These are phyloP conservation scores for Tylopilus sp. DNA, from an alignment of 1,284 basidiomycete species.

Conservation along the genomic window DNA sequence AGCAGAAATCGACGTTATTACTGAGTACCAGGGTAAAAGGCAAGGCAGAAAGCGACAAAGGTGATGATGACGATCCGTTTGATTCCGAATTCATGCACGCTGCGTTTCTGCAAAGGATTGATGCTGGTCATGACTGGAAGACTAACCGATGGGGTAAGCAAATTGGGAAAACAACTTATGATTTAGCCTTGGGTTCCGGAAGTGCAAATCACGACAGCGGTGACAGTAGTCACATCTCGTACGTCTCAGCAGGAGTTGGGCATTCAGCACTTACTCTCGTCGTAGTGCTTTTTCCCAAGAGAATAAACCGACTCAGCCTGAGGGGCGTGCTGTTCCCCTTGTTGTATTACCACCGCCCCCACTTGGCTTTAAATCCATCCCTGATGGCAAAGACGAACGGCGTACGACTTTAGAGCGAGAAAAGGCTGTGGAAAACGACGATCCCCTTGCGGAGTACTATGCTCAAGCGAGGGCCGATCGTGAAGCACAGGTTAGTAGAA, in stretches of 20 bases:
- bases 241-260: slow-evolving; percentile 16
- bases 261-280: slow-evolving; percentile 3
- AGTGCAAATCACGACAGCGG: slow-evolving; percentile 17
- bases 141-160: slow-evolving; percentile 3
- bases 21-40: not conserved
- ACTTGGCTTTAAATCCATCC: slow-evolving; percentile 19
- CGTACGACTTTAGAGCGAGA: not conserved
- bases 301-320: not conserved
- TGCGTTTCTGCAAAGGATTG: slow-evolving; percentile 45
- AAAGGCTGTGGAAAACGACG: slow-evolving; percentile 28
- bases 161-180: not conserved
- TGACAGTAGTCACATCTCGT: slow-evolving; percentile 42
- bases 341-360: slow-evolving; percentile 28
- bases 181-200: not conserved
- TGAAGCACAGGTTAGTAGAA: slow-evolving; percentile 39
- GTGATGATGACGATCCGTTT: slow-evolving; percentile 17
- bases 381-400: slow-evolving; percentile 1
- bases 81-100: slow-evolving; percentile 44
- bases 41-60: slow-evolving; percentile 1
- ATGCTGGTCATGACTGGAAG: slow-evolving; percentile 37
- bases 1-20: slow-evolving; percentile 1
- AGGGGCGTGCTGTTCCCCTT: slow-evolving; percentile 5
- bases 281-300: slow-evolving; percentile 37
- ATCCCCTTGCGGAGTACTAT: slow-evolving; percentile 64
- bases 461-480: slow-evolving; percentile 48